Percentiles rank a stretch among this genome's conserved stretches.
Conservation (phyloP, 345 rosid species). For the Gossypium herbaceum region DNA sequence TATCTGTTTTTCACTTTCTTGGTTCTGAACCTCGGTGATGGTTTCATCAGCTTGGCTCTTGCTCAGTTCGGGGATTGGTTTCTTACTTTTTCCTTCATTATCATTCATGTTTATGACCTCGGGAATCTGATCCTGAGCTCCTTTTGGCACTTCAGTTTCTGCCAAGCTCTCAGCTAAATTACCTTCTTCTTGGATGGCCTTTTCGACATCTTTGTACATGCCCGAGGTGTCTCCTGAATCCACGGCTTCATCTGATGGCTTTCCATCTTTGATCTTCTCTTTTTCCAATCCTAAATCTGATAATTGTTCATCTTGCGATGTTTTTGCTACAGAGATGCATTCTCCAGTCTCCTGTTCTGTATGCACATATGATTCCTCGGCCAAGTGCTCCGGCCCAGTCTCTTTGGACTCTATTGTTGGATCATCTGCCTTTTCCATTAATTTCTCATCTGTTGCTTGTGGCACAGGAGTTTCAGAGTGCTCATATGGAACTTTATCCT, state of each 20-base stretch:
- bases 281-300: not conserved
- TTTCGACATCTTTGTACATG: not conserved
- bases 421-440: slow-evolving; percentile 2
- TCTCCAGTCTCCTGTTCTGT: slow-evolving; percentile 19
- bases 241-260: slow-evolving; percentile 14
- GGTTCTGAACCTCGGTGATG: slow-evolving; percentile 1
- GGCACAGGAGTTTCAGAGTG: slow-evolving; percentile 13
- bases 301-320: slow-evolving; percentile 6
- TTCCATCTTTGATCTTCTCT: slow-evolving; percentile 15
- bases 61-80: slow-evolving; percentile 13
- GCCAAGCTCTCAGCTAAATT: slow-evolving; percentile 7
- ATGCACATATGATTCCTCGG: slow-evolving; percentile 13
- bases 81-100: slow-evolving; percentile 18
- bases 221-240: not conserved
- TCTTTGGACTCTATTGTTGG: slow-evolving; percentile 12
- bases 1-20: slow-evolving; percentile 19
- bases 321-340: slow-evolving; percentile 5
- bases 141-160: slow-evolving; percentile 15
- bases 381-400: slow-evolving; percentile 2
- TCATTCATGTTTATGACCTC: not conserved
- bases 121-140: slow-evolving; percentile 2
- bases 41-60: slow-evolving; percentile 18
- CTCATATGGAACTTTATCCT: slow-evolving; percentile 14
- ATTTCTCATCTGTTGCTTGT: slow-evolving; percentile 3
- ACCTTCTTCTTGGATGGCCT: slow-evolving; percentile 19